Evolutionary conservation across 176 grass and related monocot genomes (phyloP).

Genomic region (Rhynchospora breviuscula): DNA sequence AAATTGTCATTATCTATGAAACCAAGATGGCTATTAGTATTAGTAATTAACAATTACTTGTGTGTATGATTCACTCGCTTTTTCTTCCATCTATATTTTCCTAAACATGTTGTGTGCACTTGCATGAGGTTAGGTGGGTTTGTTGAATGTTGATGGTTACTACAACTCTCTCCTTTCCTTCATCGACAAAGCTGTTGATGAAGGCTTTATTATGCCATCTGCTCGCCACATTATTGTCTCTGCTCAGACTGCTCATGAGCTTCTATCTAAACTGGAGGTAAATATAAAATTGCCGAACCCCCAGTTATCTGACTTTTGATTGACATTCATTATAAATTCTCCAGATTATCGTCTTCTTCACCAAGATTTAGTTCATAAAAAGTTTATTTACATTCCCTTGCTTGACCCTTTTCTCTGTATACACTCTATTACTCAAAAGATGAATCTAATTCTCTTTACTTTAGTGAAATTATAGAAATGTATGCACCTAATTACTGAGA

Average conservation of each 20-base stretch:
- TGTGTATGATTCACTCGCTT: neutral
- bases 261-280: conserved; percentile 50
- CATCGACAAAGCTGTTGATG: conserved; percentile 54
- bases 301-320: neutral
- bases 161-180: conserved; percentile 54
- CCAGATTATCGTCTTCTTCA: neutral
- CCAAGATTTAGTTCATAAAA: neutral
- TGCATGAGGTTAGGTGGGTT: conserved; percentile 37
- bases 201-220: conserved; percentile 49
- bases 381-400: neutral
- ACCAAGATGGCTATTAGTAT: conserved; percentile 2
- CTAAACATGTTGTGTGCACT: neutral
- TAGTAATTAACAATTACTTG: neutral
- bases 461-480: neutral
- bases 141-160: conserved; percentile 71
- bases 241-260: conserved; percentile 27
- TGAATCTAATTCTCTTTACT: neutral
- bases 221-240: conserved; percentile 45
- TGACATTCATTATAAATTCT: neutral
- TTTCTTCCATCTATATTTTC: neutral
- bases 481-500: neutral
- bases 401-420: neutral
- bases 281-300: neutral
- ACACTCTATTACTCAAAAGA: too few species aligned
- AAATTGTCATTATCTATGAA: conserved; percentile 13